A percentile compares a stretch with the other conserved stretches of the same genome.
phyloP scores from a whole-genome alignment of 176 grass and related monocot genomes.

The Juncus effusus region DNA sequence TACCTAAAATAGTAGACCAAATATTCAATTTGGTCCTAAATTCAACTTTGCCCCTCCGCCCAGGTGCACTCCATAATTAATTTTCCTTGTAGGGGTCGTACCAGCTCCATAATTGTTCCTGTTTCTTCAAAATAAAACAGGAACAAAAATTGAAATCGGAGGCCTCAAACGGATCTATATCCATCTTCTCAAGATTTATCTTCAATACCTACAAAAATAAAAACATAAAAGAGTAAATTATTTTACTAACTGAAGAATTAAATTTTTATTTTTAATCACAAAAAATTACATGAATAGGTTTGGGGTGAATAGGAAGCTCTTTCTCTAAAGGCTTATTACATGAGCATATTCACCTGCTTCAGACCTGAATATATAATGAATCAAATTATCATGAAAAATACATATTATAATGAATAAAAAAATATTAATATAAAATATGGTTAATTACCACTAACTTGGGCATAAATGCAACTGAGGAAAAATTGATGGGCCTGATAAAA shows the following conservation, averaged over 20 bases:
- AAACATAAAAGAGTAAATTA: not conserved
- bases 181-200: slow-evolving; percentile 67
- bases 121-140: too few species aligned
- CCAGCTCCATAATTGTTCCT: not conserved
- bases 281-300: slow-evolving; percentile 72
- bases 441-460: slow-evolving; percentile 86
- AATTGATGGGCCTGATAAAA: slow-evolving; percentile 76
- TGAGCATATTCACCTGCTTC: slow-evolving; percentile 77
- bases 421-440: not conserved
- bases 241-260: not conserved
- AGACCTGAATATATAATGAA: slow-evolving; percentile 40
- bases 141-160: slow-evolving; percentile 67
- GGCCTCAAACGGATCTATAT: slow-evolving; percentile 70
- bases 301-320: slow-evolving; percentile 75
- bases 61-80: slow-evolving; percentile 49
- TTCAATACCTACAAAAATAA: slow-evolving; percentile 53
- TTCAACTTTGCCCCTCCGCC: not conserved
- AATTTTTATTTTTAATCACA: slow-evolving; percentile 5
- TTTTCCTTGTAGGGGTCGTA: slow-evolving; percentile 87
- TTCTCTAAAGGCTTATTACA: slow-evolving; percentile 81
- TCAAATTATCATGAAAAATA: not conserved
- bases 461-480: slow-evolving; percentile 73
- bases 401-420: not conserved
- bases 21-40: not conserved
- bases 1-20: not conserved